Base-by-base conservation (phyloP, 768 basidiomycete species). In the Naganishia randhawae region DNA sequence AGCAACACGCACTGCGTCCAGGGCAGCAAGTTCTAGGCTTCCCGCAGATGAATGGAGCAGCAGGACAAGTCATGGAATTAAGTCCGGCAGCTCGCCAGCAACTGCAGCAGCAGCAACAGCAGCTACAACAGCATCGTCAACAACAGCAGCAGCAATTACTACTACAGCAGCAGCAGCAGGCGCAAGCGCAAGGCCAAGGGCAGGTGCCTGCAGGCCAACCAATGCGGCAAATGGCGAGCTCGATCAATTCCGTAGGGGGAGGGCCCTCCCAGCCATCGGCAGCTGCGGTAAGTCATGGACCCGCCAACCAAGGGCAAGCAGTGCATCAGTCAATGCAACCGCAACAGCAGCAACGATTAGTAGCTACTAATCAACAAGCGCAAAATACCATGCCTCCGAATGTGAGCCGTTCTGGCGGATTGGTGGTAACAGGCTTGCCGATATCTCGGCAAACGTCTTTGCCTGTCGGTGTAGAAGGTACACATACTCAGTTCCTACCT, bases 81-180 rank as follows among this genome's bases (percentile, higher is more conserved):
- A 22, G 25, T 17, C 32, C 68, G 61, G 50, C 67, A 68, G 35
- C 70, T 29, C 65, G 57, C 29, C 63, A 55, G 52, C 68, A 63
- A 9, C 19, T 65, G 3, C 25, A 25, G 62, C 73, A 73, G 31
- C 72, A 70, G 41, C 69, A 69, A 19, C 71, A 70, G 52, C 45
- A 33, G 17, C 74, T 72, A 25, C 74, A 73, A 61, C 53, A 55
- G 17, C 37, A 35, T 14, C 52, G 48, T 22, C 39, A 48, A 19
- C 63, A 64, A 50, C 50, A 55, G 33, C 65, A 45, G 22, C 63
- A 35, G 45, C 63, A 65, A 13, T 50, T 64, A 45, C 63, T 50
- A 19, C 17, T 64, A 33, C 41, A 64, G 50, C 41, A 50, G 41
- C 63, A 48, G 31, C 63, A 64, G 25, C 63, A 64, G 48, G 31